Conservation (phyloP, 441 rosid genomes). For the Populus trichocarpa region DNA sequence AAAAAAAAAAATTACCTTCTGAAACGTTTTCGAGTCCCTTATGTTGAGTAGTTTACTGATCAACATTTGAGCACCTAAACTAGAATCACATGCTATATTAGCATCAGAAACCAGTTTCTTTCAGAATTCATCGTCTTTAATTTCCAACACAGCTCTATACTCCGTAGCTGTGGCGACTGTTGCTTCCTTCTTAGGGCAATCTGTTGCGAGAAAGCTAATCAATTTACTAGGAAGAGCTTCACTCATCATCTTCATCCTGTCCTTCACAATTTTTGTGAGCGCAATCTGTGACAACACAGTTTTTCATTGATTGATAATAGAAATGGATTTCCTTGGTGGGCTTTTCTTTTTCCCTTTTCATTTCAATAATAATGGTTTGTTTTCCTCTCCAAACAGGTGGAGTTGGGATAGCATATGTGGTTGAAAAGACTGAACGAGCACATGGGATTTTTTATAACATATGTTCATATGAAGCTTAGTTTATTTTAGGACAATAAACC, state of each 20-base stretch:
- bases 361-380: neutral
- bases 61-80: neutral
- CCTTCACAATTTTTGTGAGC: constrained; percentile 57
- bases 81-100: neutral
- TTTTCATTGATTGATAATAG: neutral
- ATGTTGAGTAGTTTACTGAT: constrained; percentile 20
- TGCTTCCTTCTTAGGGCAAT: constrained; percentile 55
- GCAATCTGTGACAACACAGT: constrained; percentile 18
- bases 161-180: constrained; percentile 41
- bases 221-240: constrained; percentile 52
- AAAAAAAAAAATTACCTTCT: constrained; percentile 27
- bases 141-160: constrained; percentile 37
- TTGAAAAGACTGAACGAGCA: constrained; percentile 38
- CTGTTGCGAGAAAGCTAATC: constrained; percentile 42
- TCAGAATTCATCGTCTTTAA: neutral
- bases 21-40: constrained; percentile 49
- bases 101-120: neutral
- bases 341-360: neutral
- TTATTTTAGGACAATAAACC: neutral
- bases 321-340: neutral
- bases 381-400: constrained; percentile 36
- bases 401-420: constrained; percentile 41
- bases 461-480: constrained; percentile 28
- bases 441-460: constrained; percentile 54
- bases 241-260: constrained; percentile 50